phyloP scores from a whole-genome alignment of 768 basidiomycete genomes.

The Mycena vitilis region DNA sequence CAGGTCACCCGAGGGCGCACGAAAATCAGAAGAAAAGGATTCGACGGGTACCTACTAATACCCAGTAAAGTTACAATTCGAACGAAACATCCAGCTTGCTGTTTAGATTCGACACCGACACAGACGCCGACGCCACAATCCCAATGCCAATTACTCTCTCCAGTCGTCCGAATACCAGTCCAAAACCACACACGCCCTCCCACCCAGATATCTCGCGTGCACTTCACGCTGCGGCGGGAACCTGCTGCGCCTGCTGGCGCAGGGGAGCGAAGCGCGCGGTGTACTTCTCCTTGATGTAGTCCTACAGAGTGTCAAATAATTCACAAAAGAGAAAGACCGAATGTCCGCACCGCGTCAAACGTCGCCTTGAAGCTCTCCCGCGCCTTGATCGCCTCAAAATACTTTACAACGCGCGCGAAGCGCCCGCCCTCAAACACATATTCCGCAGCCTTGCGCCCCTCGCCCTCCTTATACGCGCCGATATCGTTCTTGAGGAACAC shows the following conservation, averaged over 20 bases:
- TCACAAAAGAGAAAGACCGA: neutral
- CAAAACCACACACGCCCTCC: no score
- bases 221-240: constrained; percentile 10
- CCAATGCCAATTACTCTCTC: no score
- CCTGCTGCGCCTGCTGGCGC: constrained; percentile 29
- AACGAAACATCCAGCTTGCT: no score
- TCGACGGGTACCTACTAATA: no score
- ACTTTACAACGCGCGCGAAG: constrained; percentile 63
- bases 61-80: no score
- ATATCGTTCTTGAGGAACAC: constrained; percentile 60
- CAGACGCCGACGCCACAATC: no score
- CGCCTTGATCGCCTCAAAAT: constrained; percentile 57
- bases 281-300: constrained; percentile 34
- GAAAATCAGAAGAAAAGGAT: no score
- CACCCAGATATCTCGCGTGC: no score
- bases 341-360: constrained; percentile 60
- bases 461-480: constrained; percentile 61
- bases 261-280: constrained; percentile 19
- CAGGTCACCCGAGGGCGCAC: no score
- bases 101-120: no score
- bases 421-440: constrained; percentile 55
- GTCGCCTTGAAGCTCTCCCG: constrained; percentile 68
- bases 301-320: constrained; percentile 1
- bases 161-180: no score
- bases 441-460: constrained; percentile 57